phyloP scores from a whole-genome alignment of 495 filamentous ascomycete genomes.

The Trichoderma erinaceum region DNA sequence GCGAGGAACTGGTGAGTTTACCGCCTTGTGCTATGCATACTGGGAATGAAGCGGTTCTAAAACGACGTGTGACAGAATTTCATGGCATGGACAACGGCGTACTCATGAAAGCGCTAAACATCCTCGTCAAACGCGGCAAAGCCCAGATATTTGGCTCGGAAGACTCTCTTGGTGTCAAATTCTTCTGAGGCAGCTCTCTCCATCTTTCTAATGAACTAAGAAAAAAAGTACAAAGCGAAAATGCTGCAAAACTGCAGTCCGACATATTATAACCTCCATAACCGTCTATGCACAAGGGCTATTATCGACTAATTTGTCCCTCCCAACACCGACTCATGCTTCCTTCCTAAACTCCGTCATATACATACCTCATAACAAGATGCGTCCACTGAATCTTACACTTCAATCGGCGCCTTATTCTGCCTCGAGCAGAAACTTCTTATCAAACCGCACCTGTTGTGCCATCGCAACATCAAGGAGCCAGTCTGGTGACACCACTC shows the following conservation, averaged over 20 bases:
- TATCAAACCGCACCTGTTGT: constrained; percentile 62
- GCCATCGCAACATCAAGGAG: constrained; percentile 81
- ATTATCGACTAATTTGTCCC: background rate
- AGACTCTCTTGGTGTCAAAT: constrained; percentile 87
- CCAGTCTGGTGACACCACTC: constrained; percentile 82
- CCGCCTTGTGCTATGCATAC: constrained; percentile 11
- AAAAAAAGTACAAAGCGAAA: background rate
- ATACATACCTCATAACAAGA: constrained; percentile 18
- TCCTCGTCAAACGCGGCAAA: constrained; percentile 81
- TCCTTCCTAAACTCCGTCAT: constrained; percentile 19
- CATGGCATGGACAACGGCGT: constrained; percentile 80
- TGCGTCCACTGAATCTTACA: background rate
- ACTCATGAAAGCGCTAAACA: constrained; percentile 66
- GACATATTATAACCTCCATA: background rate
- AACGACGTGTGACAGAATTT: constrained; percentile 49
- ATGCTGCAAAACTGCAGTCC: background rate
- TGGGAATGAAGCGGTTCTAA: background rate
- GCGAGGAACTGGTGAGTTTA: constrained; percentile 32
- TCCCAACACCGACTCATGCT: constrained; percentile 10
- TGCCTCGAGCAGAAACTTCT: constrained; percentile 47
- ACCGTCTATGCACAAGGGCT: no score
- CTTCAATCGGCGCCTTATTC: background rate
- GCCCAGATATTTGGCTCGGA: constrained; percentile 89
- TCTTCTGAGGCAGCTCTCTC: constrained; percentile 55
- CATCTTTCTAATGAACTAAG: background rate